Evolutionary conservation across 768 basidiomycete species (phyloP), one percentile per base, ranked within the genome.

Genomic region (Russula dissimulans): DNA sequence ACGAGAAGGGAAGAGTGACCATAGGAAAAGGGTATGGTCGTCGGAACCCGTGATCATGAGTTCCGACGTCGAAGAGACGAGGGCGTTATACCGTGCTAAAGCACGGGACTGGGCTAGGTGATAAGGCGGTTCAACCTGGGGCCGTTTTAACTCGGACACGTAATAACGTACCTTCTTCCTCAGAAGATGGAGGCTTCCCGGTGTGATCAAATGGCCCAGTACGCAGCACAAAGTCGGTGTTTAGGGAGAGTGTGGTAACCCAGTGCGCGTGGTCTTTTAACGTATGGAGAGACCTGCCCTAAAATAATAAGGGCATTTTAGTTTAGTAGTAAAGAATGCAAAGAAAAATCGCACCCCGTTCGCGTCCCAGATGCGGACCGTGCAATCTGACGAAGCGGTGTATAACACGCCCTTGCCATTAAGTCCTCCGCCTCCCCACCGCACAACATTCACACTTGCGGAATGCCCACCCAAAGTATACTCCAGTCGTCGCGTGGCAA

Each of bases 201-300:
- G 80, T 88, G 66, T 97, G 91, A 70, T 97, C 94, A 67, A 89
- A 98, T 0, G 95, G 94, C 0, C 95, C 95, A 0, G 95, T 97
- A 26, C 95, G 86, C 4, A 97, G 79, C 31, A 95, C 84, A 68
- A 95, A 97, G 70, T 99, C 95, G 10, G 95, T 95, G 72, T 94
- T 95, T 56, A 97, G 78, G 4, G 97, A 86, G 46, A 99, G 82
- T 0, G 95, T 98, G 18, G 95, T 99, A 8, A 99, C 97, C 95
- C 95, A 98, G 69, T 99, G 97, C 0, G 94, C 97, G 67, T 99
- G 95, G 63, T 97, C 94, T 71, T 91, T 93, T 31, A 98, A 75
- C 0, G 86, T 85, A 67, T 95, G 81, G 41, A 97, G 76, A 31
- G 84, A 82, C 71, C 83, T 87, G 0, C 95, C 95, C 88, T 95